Base-by-base conservation (phyloP, 2,329 filamentous ascomycete genomes). In the Phialophora verrucosa region DNA sequence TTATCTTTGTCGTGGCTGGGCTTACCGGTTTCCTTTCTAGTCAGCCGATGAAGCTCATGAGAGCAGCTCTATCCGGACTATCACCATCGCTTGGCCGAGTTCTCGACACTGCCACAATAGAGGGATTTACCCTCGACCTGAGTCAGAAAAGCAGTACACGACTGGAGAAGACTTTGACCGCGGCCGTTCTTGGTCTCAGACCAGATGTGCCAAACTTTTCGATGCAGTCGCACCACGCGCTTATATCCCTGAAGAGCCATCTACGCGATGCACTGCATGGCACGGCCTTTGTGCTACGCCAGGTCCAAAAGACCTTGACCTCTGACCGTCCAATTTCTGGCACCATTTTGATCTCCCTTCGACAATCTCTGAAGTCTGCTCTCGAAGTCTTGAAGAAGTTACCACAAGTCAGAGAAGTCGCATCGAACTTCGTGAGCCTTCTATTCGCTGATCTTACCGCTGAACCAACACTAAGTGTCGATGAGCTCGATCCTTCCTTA, bases 161-260 rank as follows among this genome's bases (percentile, higher is more conserved):
- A 11, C 58, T 74, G 14, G 70, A 73, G 61, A 73, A 62, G 60
- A 67, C 64, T 17, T 50, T 74, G 25, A 44, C 67, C 7, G 65
- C 65, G 3, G 67, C 69, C 3, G 29, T 70, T 8, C 49, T 71
- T 29, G 64, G 65, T 47, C 60, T 73, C 31, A 69, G 83, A 62
- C 82, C 86, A 1, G 90, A 93, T 74, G 86, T 93, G 63, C 90
- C 90, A 59, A 88, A 89, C 73, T 93, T 93, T 73, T 93, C 91
- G 0, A 88, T 90, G 53, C 81, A 91, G 71, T 92, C 90, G 65
- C 91, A 93, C 73, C 87, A 88, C 65, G 88, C 91, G 8, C 78
- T 35, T 80, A 53, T 64, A n/a, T 61, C 62, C 25, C 66, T 69
- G 54, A 71, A 66, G 29, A 85, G 35, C 76, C 89, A 32, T 74